A percentile compares a stretch with the other conserved stretches of the same genome.
phyloP scores from a whole-genome alignment of 2,329 filamentous ascomycete genomes.

The Lasiodiplodia citricola region DNA sequence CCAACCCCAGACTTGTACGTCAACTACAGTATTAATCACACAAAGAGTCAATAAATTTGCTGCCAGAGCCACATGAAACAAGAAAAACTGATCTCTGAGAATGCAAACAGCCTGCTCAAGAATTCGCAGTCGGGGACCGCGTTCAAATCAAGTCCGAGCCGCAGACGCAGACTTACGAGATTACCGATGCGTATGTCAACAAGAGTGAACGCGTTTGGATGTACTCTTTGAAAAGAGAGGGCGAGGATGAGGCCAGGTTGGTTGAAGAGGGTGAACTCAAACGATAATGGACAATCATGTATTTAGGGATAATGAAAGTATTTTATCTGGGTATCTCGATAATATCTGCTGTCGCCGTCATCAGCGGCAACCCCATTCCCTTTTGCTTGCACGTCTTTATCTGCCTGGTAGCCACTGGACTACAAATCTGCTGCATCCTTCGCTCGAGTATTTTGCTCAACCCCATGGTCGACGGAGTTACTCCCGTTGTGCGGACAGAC shows the following conservation, averaged over 20 bases:
- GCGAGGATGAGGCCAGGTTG: background rate
- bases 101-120: slow-evolving; percentile 8
- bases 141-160: background rate
- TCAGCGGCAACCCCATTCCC: background rate
- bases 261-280: background rate
- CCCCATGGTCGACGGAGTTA: background rate
- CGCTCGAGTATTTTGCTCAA: background rate
- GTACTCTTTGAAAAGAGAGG: slow-evolving; percentile 7
- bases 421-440: background rate
- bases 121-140: background rate
- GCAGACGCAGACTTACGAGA: background rate
- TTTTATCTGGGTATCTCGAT: slow-evolving; percentile 12
- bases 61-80: too few relatives aligned
- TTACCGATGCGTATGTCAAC: background rate
- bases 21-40: background rate
- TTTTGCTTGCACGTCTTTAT: background rate
- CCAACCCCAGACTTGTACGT: slow-evolving; percentile 24
- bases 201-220: slow-evolving; percentile 12
- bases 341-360: background rate
- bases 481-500: background rate
- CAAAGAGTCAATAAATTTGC: too few relatives aligned
- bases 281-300: background rate
- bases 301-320: background rate
- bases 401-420: background rate
- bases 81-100: background rate